phyloP scores from a whole-genome alignment of 2,329 filamentous ascomycete species.

The Kalmusia sp. region DNA sequence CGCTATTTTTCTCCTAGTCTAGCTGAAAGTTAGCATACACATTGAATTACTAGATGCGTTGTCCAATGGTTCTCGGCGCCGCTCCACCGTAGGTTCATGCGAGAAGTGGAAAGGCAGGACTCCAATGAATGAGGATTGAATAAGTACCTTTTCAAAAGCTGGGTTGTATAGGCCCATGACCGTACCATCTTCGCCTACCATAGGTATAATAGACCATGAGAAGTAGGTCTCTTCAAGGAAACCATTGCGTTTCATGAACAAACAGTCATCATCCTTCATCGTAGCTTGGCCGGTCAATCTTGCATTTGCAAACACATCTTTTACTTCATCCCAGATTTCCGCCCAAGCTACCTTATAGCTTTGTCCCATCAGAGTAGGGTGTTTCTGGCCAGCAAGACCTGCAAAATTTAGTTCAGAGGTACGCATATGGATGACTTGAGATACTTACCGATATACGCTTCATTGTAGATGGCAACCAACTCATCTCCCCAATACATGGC shows the following conservation, averaged over 20 bases:
- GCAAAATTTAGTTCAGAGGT: background rate
- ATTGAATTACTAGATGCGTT: background rate
- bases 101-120: background rate
- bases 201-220: conserved; percentile 80
- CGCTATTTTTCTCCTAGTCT: conserved; percentile 75
- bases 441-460: conserved; percentile 62
- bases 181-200: conserved; percentile 75
- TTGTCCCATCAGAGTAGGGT: conserved; percentile 77
- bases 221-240: conserved; percentile 83
- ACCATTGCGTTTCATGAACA: conserved; percentile 74
- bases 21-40: background rate
- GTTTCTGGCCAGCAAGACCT: conserved; percentile 76
- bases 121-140: background rate
- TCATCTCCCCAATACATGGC: conserved; percentile 83
- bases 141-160: conserved; percentile 71
- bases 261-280: conserved; percentile 82
- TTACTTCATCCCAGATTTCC: conserved; percentile 77
- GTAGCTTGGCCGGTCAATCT: conserved; percentile 76
- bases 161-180: conserved; percentile 82
- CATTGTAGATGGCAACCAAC: conserved; percentile 73
- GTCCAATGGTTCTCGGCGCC: background rate
- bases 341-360: conserved; percentile 72
- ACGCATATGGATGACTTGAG: background rate
- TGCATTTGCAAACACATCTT: conserved; percentile 72
- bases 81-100: background rate